Evolutionary conservation across 441 rosid species (phyloP).

Genomic region (Erodium trifolium): DNA sequence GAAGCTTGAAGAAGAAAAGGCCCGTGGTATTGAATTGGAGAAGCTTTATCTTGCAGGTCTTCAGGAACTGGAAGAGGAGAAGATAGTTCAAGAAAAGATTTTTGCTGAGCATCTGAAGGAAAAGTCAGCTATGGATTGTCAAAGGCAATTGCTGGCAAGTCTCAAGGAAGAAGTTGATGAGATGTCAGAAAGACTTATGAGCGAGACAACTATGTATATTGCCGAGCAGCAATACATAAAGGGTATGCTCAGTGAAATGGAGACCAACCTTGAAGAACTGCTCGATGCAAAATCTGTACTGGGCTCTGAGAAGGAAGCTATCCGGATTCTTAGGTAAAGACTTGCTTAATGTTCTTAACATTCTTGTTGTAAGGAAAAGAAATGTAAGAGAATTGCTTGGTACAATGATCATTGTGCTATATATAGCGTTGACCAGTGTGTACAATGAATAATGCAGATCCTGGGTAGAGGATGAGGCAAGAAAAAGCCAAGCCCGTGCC

Average conservation of each 20-base stretch:
- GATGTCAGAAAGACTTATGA: conserved; percentile 56
- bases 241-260: conserved; percentile 34
- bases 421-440: conserved; percentile 16
- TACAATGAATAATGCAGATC: conserved; percentile 40
- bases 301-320: conserved; percentile 78
- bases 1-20: conserved; percentile 50
- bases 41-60: conserved; percentile 31
- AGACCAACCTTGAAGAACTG: conserved; percentile 40
- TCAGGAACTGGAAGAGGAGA: conserved; percentile 51
- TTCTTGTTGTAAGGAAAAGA: not conserved
- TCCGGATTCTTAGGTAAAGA: conserved; percentile 65
- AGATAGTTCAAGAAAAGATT: conserved; percentile 37
- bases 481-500: conserved; percentile 80
- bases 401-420: not conserved
- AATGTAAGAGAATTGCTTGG: too few species aligned
- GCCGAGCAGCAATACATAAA: conserved; percentile 41
- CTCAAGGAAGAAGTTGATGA: conserved; percentile 60
- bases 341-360: not conserved
- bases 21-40: conserved; percentile 40
- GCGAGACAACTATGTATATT: conserved; percentile 43
- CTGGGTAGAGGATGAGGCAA: conserved; percentile 93
- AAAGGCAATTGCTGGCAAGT: conserved; percentile 55
- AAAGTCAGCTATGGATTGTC: conserved; percentile 73
- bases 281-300: conserved; percentile 55
- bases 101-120: conserved; percentile 49